Evolutionary conservation across 2,329 filamentous ascomycete species (phyloP), one percentile per base, ranked within the genome.

Genomic region (Neopestalotiopsis clavispora): DNA sequence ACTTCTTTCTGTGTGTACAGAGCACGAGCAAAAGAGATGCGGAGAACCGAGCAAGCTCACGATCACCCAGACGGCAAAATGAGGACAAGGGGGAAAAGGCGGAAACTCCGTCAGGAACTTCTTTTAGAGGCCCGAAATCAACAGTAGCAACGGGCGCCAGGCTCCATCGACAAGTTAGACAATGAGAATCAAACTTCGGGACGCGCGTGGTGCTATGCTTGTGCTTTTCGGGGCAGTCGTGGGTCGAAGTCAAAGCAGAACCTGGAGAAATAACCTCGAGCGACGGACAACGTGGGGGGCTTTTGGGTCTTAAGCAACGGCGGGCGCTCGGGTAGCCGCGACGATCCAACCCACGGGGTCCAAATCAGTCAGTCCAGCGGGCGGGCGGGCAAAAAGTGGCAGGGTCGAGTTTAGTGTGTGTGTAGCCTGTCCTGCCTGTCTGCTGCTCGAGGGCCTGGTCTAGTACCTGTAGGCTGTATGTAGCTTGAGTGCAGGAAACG

Each of bases 341-440:
- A 66, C 64, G 64, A 66, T 66, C 64, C 64, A 66, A 58, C 64
- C 49, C 64, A 66, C 42, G 64, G 62, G 62, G 62, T 42, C 34
- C 32, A 13, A 13, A 28, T 28, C 23, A n/a, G 20, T n/a, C 34
- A 23, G 38, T 40, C 34, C 38, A 40, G 23, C 30, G 10, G n/a
- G 32, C 32, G 59, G 28, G 59, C 34, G 34, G 17, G 12, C 57
- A 59, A 28, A 59, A 28, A 23, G 49, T 56, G 20, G 49, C 49
- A 23, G 38, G 59, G 59, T 32, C 38, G 30, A 40, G 59, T 28
- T 62, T 62, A 62, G 38, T 17, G 28, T 32, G 59, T 34, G 13
- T 17, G 17, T 14, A 38, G 34, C 6, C 6, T 38, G 10, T 7
- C 10, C 6, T 38, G 10, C 34, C 34, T 38, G 12, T n/a, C 45